Percentiles rank a stretch among this genome's conserved stretches.
phyloP scores from a whole-genome alignment of 495 filamentous ascomycete species.

The Neurospora africana region DNA sequence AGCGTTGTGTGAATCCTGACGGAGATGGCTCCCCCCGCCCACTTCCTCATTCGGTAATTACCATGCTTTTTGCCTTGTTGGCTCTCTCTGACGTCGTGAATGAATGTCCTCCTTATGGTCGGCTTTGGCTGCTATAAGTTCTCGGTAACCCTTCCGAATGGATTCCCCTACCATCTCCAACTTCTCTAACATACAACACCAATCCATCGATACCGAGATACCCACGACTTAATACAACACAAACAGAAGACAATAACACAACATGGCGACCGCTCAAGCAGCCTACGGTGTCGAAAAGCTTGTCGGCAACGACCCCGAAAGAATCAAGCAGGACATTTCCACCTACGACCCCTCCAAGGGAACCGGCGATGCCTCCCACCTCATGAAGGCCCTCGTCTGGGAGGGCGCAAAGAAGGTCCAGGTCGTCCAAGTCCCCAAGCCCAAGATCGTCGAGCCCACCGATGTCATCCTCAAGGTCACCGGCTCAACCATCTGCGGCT shows the following conservation, averaged over 20 bases:
- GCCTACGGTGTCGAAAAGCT: slow-evolving; percentile 54
- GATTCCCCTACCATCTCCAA: not conserved
- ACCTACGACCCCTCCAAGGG: slow-evolving; percentile 28
- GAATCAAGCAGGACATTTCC: slow-evolving; percentile 49
- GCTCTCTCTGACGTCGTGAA: not conserved
- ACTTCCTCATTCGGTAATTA: not conserved
- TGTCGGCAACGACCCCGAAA: slow-evolving; percentile 53
- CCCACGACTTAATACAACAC: not conserved
- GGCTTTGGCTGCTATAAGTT: not conserved
- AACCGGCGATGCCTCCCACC: slow-evolving; percentile 39
- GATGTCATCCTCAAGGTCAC: slow-evolving; percentile 84
- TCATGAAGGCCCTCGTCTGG: slow-evolving; percentile 66
- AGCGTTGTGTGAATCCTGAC: not conserved
- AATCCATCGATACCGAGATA: not conserved
- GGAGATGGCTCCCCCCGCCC: not conserved
- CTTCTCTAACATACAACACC: not conserved
- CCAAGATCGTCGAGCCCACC: slow-evolving; percentile 55
- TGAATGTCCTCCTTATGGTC: not conserved
- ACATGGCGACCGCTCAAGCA: slow-evolving; percentile 50
- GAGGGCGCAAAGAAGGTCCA: slow-evolving; percentile 58
- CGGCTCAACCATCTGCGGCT: slow-evolving; percentile 77
- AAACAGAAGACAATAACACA: not conserved
- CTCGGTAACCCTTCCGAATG: not conserved
- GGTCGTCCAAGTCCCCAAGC: slow-evolving; percentile 56
- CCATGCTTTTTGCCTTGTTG: not conserved